These are phyloP conservation scores for Euphorbia lathyris DNA, from an alignment of 345 rosid genomes.

Conservation along the genomic window DNA sequence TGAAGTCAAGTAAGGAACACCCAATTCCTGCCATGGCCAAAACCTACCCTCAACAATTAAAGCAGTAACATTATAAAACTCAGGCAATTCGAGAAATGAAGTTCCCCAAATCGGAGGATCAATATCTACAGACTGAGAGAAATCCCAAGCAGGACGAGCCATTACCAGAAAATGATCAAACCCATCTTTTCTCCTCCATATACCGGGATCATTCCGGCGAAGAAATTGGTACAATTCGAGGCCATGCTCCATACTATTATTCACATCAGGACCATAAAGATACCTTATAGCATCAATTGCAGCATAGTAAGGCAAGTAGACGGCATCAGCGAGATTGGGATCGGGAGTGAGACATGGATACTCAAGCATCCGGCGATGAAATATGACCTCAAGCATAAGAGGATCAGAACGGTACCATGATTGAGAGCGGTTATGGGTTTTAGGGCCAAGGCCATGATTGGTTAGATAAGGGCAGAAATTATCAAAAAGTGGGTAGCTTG, in stretches of 20 bases:
- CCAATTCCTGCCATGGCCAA: constrained; percentile 96
- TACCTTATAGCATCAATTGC: constrained; percentile 72
- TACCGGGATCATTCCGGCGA: constrained; percentile 34
- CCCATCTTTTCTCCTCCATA: constrained; percentile 61
- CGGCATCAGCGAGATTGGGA: constrained; percentile 61
- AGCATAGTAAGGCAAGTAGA: constrained; percentile 81
- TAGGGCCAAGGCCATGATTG: constrained; percentile 88
- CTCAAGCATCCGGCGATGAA: constrained; percentile 83
- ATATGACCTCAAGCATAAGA: constrained; percentile 63
- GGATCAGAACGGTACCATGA: constrained; percentile 90
- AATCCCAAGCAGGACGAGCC: constrained; percentile 97
- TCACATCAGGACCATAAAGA: constrained; percentile 69
- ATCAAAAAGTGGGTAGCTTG: constrained; percentile 54
- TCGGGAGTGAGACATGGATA: constrained; percentile 81
- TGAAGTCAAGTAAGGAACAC: constrained; percentile 86
- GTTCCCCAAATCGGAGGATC: constrained; percentile 96
- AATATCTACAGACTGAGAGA: constrained; percentile 60
- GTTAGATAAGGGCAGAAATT: constrained; percentile 67
- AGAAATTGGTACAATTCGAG: constrained; percentile 56
- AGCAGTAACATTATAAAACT: constrained; percentile 72
- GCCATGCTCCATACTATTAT: constrained; percentile 69
- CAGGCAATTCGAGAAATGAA: constrained; percentile 71
- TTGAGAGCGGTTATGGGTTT: constrained; percentile 72
- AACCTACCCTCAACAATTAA: constrained; percentile 61
- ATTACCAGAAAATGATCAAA: constrained; percentile 82